A percentile compares a stretch with the other conserved stretches of the same genome.
These are phyloP conservation scores for Phytopythium vexans DNA, from an alignment of 352 stramenopile genomes.

Conservation along the genomic window DNA sequence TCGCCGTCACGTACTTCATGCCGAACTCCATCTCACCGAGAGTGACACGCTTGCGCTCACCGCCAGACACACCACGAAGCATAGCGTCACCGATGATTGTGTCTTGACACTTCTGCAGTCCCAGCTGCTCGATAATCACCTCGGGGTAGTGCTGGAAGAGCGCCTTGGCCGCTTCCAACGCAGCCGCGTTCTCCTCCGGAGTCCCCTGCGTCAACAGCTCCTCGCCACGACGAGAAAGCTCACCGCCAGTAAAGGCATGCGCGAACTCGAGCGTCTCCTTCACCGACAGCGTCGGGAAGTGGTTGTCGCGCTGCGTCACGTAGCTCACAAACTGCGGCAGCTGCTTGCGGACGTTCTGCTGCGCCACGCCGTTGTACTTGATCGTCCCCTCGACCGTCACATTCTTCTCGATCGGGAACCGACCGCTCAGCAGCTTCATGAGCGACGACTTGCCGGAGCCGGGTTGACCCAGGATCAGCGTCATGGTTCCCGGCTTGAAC, in stretches of 20 bases:
- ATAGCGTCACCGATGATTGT: too few relatives aligned
- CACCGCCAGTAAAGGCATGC: conserved; percentile 17
- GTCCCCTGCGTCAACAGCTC: conserved; percentile 30
- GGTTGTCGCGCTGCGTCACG: conserved; percentile 53
- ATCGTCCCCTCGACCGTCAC: conserved; percentile 16
- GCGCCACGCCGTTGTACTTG: conserved; percentile 13
- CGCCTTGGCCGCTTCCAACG: conserved; percentile 13
- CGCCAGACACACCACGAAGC: too few relatives aligned
- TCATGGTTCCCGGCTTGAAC: too few relatives aligned
- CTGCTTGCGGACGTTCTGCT: too few relatives aligned
- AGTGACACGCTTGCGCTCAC: conserved; percentile 73
- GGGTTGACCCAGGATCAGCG: too few relatives aligned
- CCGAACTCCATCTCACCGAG: conserved; percentile 70
- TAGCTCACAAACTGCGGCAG: conserved; percentile 27
- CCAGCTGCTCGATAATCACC: conserved; percentile 22
- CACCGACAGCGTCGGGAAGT: conserved; percentile 37
- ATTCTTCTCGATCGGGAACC: conserved; percentile 17
- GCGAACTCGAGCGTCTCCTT: conserved; percentile 52
- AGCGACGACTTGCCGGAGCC: conserved; percentile 26
- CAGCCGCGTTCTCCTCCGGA: conserved; percentile 25
- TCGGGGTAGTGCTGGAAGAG: conserved; percentile 30
- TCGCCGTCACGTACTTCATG: too few relatives aligned
- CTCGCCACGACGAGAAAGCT: conserved; percentile 13
- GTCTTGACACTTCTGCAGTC: conserved; percentile 25
- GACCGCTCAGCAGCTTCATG: conserved; percentile 25